Base-by-base conservation (phyloP, 2,329 filamentous ascomycete species). In the Plectosphaerella plurivora region DNA sequence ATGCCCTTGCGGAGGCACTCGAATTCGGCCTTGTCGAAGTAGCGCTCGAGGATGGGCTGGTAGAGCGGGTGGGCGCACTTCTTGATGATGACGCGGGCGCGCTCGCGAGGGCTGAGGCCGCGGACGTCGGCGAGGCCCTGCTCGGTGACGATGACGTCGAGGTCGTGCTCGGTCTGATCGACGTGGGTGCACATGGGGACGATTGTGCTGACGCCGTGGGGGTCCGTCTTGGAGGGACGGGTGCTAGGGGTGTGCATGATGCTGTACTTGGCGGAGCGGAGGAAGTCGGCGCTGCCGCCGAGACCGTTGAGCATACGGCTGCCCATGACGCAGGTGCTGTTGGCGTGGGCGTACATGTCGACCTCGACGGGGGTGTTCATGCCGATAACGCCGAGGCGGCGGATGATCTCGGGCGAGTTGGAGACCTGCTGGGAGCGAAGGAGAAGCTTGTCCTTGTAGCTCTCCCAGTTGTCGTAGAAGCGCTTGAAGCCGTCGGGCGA, bases 281-380 rank as follows among this genome's bases (percentile, higher is more conserved):
- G 75, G 79, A 94, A 94, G 66, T 94, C 89, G 50, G 89, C 89
- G 2, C 84, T 88, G 4, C 89, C 89, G 48, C 89, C 89, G 7
- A 94, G 83, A 11, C 89, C 89, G 74, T 93, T 93, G 55, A 94
- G 79, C 88, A 93, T 94, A 53, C 91, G 86, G 56, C 81, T 87
- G 58, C 91, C 91, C 84, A 94, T 91, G 20, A 96, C 91, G 65
- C 88, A 92, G 51, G 91, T 96, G 56, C 81, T 87, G 82, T 96
- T 96, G 62, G 91, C 91, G 73, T 96, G 91, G 2, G 91, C 91
- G 73, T 96, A 96, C 64, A 96, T 95, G 72, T 96, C 91, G 15
- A 96, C 91, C 73, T 96, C 91, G 46, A 96, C 89, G 20, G 91
- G 91, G 0, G 91, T 96, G 79, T 96, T 96, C 91, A 96, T 96